Conservation (phyloP, 495 filamentous ascomycete species). For the Alectoria sarmentosa region DNA sequence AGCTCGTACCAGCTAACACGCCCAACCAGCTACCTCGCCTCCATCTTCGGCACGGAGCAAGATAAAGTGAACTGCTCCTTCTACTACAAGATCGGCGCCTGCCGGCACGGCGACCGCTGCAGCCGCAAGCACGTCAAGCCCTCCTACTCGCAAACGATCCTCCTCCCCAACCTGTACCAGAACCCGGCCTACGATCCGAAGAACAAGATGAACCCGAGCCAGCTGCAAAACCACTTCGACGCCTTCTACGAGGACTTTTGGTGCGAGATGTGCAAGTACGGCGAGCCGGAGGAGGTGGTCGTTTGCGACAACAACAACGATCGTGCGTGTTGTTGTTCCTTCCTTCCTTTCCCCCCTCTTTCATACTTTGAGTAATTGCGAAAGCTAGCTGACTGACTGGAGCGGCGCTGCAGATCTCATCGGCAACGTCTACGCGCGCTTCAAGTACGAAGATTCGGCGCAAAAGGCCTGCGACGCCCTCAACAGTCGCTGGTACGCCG, state of each 20-base stretch:
- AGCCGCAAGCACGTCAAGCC: conserved; percentile 98
- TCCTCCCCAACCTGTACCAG: conserved; percentile 97
- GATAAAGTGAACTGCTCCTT: conserved; percentile 85
- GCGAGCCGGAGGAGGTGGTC: conserved; percentile 82
- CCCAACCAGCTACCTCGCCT: conserved; percentile 84
- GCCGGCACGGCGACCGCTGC: conserved; percentile 96
- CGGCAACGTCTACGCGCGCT: conserved; percentile 98
- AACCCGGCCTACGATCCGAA: conserved; percentile 97
- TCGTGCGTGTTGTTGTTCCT: conserved; percentile 56
- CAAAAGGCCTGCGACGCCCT: conserved; percentile 89
- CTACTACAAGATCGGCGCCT: conserved; percentile 98
- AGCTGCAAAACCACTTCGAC: conserved; percentile 98
- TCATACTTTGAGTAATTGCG: too few species aligned
- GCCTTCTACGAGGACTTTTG: conserved; percentile 99
- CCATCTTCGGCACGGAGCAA: conserved; percentile 99
- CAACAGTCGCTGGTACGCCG: conserved; percentile 95
- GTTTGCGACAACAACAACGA: conserved; percentile 97
- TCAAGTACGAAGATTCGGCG: conserved; percentile 98
- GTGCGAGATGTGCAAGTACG: conserved; percentile 97
- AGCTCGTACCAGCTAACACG: neutral
- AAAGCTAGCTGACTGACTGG: too few species aligned
- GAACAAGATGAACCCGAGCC: conserved; percentile 87
- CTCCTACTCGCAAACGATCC: conserved; percentile 93
- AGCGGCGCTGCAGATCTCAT: conserved; percentile 63
- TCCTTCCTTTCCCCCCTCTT: neutral